phyloP scores from a whole-genome alignment of 2,329 filamentous ascomycete genomes.

The Chrysoporthe deuterocubensis region DNA sequence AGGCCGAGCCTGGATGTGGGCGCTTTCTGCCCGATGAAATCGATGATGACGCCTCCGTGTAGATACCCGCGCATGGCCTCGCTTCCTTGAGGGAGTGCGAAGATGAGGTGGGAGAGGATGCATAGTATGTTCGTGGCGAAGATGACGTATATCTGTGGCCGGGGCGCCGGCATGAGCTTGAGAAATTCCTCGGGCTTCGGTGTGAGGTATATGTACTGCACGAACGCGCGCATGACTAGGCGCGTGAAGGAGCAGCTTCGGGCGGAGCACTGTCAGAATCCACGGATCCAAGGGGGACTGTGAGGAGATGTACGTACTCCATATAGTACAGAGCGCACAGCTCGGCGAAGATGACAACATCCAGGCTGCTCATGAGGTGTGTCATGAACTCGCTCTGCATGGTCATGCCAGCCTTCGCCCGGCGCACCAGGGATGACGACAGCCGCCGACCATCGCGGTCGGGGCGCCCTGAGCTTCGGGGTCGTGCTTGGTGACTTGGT shows the following conservation, averaged over 20 bases:
- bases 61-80: slow-evolving; percentile 68
- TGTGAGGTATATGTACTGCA: slow-evolving; percentile 67
- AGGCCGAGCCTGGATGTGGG: slow-evolving; percentile 61
- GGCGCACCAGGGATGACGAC: slow-evolving; percentile 28
- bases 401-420: slow-evolving; percentile 41
- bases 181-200: slow-evolving; percentile 63
- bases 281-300: background rate
- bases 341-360: slow-evolving; percentile 67
- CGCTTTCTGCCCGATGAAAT: slow-evolving; percentile 70
- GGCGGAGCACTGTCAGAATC: slow-evolving; percentile 25
- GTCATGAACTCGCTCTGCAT: slow-evolving; percentile 66
- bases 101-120: slow-evolving; percentile 62
- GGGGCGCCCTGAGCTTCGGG: slow-evolving; percentile 8
- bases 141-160: slow-evolving; percentile 61
- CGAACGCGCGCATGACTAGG: slow-evolving; percentile 60
- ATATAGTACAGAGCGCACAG: slow-evolving; percentile 71
- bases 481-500: slow-evolving; percentile 15
- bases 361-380: slow-evolving; percentile 63
- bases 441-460: slow-evolving; percentile 24
- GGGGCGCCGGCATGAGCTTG: slow-evolving; percentile 58
- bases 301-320: slow-evolving; percentile 56
- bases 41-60: slow-evolving; percentile 69
- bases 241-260: slow-evolving; percentile 67
- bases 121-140: slow-evolving; percentile 63
- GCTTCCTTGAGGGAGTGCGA: slow-evolving; percentile 58